phyloP scores from a whole-genome alignment of 1,284 basidiomycete species.

The Pisolithus thermaeus region DNA sequence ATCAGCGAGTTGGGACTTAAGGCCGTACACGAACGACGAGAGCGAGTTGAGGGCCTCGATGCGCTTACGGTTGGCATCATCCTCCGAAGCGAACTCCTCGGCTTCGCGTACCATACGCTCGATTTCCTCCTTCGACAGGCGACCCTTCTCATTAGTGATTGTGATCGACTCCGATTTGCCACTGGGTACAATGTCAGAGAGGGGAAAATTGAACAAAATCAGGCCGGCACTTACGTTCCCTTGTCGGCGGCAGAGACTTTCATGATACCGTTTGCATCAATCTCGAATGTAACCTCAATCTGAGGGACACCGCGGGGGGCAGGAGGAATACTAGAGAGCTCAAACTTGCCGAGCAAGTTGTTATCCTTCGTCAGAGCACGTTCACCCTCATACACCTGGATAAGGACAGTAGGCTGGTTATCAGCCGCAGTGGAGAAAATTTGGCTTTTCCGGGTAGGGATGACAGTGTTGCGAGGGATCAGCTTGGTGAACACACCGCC shows the following conservation, averaged over 20 bases:
- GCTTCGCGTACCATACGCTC: conserved; percentile 90
- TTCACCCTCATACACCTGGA: conserved; percentile 93
- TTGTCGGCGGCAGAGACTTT: conserved; percentile 86
- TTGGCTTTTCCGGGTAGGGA: conserved; percentile 96
- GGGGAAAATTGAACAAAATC: background rate
- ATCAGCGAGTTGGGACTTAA: conserved; percentile 85
- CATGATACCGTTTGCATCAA: conserved; percentile 92
- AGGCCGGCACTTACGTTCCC: conserved; percentile 63
- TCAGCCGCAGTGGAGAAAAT: conserved; percentile 97
- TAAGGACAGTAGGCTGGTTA: conserved; percentile 89
- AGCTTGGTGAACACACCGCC: conserved; percentile 98
- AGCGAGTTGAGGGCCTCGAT: conserved; percentile 83
- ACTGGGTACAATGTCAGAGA: conserved; percentile 29
- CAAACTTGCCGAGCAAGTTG: conserved; percentile 96
- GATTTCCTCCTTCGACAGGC: conserved; percentile 82
- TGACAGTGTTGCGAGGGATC: conserved; percentile 94
- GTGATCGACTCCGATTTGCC: conserved; percentile 88
- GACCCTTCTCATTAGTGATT: conserved; percentile 84
- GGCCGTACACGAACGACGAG: conserved; percentile 73
- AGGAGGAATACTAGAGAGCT: conserved; percentile 88
- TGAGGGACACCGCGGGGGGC: conserved; percentile 94
- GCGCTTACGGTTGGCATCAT: conserved; percentile 82
- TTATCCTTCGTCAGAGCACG: conserved; percentile 96
- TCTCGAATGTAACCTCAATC: conserved; percentile 92
- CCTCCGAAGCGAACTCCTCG: conserved; percentile 85